Percentiles rank a stretch among this genome's conserved stretches.
Evolutionary conservation across 2,329 filamentous ascomycete genomes (phyloP).

Genomic region (Penicillium italicum): DNA sequence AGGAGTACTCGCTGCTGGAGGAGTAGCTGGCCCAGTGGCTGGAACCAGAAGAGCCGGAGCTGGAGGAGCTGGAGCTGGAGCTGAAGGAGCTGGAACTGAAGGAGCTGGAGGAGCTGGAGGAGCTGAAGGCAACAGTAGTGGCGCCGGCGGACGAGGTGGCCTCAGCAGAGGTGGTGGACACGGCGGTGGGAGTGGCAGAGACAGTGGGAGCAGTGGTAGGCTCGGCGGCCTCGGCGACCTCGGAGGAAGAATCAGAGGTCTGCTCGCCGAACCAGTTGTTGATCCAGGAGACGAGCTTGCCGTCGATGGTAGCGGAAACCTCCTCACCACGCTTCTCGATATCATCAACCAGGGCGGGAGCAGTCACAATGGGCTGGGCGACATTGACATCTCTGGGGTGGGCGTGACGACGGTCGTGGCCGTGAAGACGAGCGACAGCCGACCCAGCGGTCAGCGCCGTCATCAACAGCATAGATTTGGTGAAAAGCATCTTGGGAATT

Average conservation of each 20-base stretch:
- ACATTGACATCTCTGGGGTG: conserved; percentile 19
- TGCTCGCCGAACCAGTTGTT: conserved; percentile 34
- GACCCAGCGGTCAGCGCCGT: conserved; percentile 38
- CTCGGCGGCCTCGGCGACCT: background rate
- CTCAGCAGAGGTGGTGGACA: conserved; percentile 12
- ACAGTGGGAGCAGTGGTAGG: conserved; percentile 15
- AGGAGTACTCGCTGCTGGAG: conserved; percentile 22
- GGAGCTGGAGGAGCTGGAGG: conserved; percentile 12
- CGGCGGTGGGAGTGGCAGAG: conserved; percentile 14
- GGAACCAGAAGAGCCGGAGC: conserved; percentile 12
- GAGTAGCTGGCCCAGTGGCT: conserved; percentile 25
- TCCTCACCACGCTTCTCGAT: conserved; percentile 32
- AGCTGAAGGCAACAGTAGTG: conserved; percentile 1
- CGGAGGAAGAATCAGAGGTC: conserved; percentile 11
- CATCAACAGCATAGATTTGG: conserved; percentile 36
- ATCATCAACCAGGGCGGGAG: background rate
- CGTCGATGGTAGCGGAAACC: conserved; percentile 35
- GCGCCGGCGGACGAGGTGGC: conserved; percentile 1
- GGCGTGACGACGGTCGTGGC: conserved; percentile 39
- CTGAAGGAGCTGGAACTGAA: conserved; percentile 10
- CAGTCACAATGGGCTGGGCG: conserved; percentile 4
- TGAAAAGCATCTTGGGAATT: conserved; percentile 36
- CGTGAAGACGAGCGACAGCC: conserved; percentile 36
- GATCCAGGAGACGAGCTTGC: conserved; percentile 34
- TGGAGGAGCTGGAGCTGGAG: conserved; percentile 7